Evolutionary conservation across 2,329 filamentous ascomycete genomes (phyloP), one percentile per base, ranked within the genome.

Genomic region (Penicillium sp.): DNA sequence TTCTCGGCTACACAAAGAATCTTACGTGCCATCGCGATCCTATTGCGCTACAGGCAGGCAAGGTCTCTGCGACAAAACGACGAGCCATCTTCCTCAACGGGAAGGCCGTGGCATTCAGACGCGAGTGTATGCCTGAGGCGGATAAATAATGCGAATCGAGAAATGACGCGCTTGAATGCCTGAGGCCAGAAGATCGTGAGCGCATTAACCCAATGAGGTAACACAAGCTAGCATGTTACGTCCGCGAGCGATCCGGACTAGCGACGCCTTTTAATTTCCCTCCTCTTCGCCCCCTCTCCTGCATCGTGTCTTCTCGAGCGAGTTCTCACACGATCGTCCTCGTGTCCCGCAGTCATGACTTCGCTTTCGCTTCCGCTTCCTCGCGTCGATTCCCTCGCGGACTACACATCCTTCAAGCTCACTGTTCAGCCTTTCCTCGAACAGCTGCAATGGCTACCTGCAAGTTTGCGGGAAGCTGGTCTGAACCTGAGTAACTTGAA

Each of bases 1-100:
- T 98, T 90, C 69, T 90, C 86, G 51, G 86, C 86, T 56, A 90
- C 85, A 65, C 86, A 90, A 45, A 90, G 74, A 50, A 89, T 81
- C 59, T 77, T 81, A 46, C 66, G 68, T 51, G 66, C 66, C 72
- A 73, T 74, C 40, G 49, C n/a, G 28, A 51, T 35, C 41, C 42
- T 47, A 43, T 12, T 39, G 39, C 24, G 28, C 29, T 33, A 44
- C 45, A 34, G 46, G 52, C 49, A 49, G 38, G 46, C 34, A 12
- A 24, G 25, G 37, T 45, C 48, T 43, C 51, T 52, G 27, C 37
- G 29, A 25, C 40, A 12, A 45, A 38, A 36, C 39, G 48, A 34
- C 46, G 46, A 24, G 11, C 46, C 39, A 36, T 37, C 24, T 33
- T 44, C 37, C 41, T 37, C 28, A 56, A 50, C 45, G 45, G 26